These are phyloP conservation scores for Trypanosoma cruzi DNA, from an alignment of 208 protist species.

Conservation along the genomic window DNA sequence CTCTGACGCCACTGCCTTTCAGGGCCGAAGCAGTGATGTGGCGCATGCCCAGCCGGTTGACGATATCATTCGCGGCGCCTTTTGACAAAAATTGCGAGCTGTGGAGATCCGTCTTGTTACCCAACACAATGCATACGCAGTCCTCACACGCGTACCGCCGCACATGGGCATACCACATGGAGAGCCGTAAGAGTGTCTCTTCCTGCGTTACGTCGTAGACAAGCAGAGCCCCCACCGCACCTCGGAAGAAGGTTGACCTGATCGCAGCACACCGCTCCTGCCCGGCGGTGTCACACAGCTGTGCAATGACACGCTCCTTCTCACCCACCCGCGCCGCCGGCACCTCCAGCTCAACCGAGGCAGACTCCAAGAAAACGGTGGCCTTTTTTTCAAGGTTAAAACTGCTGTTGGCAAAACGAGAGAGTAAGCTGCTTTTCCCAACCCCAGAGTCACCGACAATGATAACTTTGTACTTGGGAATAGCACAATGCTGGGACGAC, in stretches of 20 bases:
- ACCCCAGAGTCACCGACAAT: too few species aligned
- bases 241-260: conserved; percentile 50
- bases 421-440: too few species aligned
- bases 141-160: conserved; percentile 36
- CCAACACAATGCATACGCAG: conserved; percentile 50
- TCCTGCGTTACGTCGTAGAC: conserved; percentile 53
- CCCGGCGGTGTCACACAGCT: conserved; percentile 78
- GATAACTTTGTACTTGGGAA: too few species aligned
- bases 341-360: conserved; percentile 93
- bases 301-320: conserved; percentile 58
- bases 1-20: conserved; percentile 37
- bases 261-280: conserved; percentile 50
- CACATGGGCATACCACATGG: conserved; percentile 38
- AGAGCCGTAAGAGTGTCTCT: conserved; percentile 39
- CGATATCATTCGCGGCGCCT: conserved; percentile 38
- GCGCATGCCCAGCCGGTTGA: conserved; percentile 45
- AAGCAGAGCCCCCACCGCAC: conserved; percentile 42
- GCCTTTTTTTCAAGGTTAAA: not conserved
- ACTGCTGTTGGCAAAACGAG: too few species aligned
- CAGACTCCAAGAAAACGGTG: conserved; percentile 36
- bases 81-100: not conserved
- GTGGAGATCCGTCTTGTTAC: conserved; percentile 40
- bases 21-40: conserved; percentile 44
- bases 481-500: too few species aligned
- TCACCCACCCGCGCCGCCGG: conserved; percentile 32